These are phyloP conservation scores for Cyberlindnera lachancei DNA, from an alignment of 805 yeast genomes.

Conservation along the genomic window DNA sequence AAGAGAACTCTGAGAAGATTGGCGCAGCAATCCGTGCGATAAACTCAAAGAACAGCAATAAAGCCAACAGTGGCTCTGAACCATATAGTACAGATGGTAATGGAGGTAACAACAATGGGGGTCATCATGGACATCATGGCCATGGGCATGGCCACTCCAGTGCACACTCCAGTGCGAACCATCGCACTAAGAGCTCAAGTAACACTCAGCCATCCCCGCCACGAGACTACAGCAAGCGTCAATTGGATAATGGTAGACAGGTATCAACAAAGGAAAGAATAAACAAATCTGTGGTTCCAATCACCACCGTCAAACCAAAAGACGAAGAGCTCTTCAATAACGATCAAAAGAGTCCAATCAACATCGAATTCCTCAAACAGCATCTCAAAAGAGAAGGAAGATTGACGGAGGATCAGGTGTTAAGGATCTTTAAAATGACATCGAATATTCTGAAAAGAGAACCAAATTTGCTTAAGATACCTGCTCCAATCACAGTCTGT, in stretches of 20 bases:
- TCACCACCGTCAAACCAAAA: slow-evolving; percentile 56
- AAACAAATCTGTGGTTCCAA: slow-evolving; percentile 50
- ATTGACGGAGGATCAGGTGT: slow-evolving; percentile 60
- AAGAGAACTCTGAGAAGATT: slow-evolving; percentile 42
- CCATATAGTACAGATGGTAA: no score
- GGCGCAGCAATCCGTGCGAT: slow-evolving; percentile 60
- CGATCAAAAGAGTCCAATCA: slow-evolving; percentile 66
- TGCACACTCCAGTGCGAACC: no score
- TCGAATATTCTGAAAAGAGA: slow-evolving; percentile 56
- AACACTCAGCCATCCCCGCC: no score
- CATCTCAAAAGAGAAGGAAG: slow-evolving; percentile 83
- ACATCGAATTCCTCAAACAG: slow-evolving; percentile 58
- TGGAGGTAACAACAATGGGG: no score
- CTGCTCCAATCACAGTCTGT: slow-evolving; percentile 92
- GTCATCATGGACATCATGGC: no score
- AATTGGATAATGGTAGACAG: slow-evolving; percentile 40
- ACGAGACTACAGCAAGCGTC: slow-evolving; percentile 32
- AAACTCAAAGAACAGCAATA: slow-evolving; percentile 31
- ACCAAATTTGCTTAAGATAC: slow-evolving; percentile 73
- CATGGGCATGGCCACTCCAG: no score
- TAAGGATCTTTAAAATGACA: slow-evolving; percentile 58
- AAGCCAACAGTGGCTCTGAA: no score
- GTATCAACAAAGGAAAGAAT: slow-evolving; percentile 45
- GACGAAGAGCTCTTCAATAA: slow-evolving; percentile 58
- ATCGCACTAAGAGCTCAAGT: no score